These are phyloP conservation scores for Neurospora sp. DNA, from an alignment of 495 filamentous ascomycete genomes.

Conservation along the genomic window DNA sequence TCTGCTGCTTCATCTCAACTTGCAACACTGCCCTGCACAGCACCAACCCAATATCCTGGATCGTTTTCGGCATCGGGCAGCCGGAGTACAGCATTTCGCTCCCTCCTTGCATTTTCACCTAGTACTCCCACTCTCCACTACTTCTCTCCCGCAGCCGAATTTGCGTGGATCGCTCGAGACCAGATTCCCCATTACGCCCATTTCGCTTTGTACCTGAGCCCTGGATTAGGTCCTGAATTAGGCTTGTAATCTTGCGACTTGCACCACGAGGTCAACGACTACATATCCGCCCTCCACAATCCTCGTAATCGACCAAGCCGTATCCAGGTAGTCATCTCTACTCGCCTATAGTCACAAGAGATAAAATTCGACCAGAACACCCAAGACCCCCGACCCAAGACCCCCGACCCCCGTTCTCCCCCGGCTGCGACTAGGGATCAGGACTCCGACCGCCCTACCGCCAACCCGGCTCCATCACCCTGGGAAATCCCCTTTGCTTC, in stretches of 20 bases:
- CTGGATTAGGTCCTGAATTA: background rate
- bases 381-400: background rate
- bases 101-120: background rate
- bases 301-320: background rate
- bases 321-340: background rate
- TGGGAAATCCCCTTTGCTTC: constrained; percentile 1
- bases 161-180: background rate
- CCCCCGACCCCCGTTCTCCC: background rate
- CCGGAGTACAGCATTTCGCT: background rate
- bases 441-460: background rate
- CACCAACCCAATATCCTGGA: background rate
- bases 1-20: background rate
- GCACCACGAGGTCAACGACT: background rate
- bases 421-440: background rate
- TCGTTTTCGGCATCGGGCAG: background rate
- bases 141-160: background rate
- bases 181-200: background rate
- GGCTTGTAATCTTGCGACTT: background rate
- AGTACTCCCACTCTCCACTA: background rate
- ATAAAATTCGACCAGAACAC: background rate
- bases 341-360: background rate
- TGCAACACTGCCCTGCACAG: background rate
- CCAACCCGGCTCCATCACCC: background rate
- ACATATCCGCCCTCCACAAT: background rate
- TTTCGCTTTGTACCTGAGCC: background rate